Evolutionary conservation across 192 early-diverging fungal species (phyloP).

Genomic region (Haplosporangium gracile): DNA sequence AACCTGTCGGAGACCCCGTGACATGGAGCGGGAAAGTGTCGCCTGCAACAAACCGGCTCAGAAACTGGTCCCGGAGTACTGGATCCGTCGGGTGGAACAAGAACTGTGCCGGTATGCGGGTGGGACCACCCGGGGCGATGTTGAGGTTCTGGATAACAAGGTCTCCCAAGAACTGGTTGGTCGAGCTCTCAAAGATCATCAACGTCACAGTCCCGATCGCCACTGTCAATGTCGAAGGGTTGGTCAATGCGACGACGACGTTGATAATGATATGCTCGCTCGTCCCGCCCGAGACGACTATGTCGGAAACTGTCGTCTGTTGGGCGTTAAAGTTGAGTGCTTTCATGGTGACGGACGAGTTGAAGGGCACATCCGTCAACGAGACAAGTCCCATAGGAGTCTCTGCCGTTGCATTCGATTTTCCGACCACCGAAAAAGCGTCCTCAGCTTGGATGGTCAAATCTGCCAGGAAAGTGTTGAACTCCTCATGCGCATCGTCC

Average conservation of each 20-base stretch:
- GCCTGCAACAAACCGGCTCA: slow-evolving; percentile 54
- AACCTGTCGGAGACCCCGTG: neutral
- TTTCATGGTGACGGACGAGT: slow-evolving; percentile 52
- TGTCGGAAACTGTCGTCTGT: slow-evolving; percentile 50
- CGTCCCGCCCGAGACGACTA: slow-evolving; percentile 63
- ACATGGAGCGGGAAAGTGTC: neutral
- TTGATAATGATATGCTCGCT: slow-evolving; percentile 52
- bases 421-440: slow-evolving; percentile 57
- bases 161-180: slow-evolving; percentile 41
- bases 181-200: slow-evolving; percentile 55
- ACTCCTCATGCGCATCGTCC: slow-evolving; percentile 47
- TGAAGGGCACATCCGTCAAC: slow-evolving; percentile 62
- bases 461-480: slow-evolving; percentile 59
- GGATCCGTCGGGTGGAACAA: slow-evolving; percentile 55
- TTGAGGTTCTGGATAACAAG: slow-evolving; percentile 56
- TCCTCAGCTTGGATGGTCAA: slow-evolving; percentile 55
- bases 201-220: slow-evolving; percentile 44
- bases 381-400: slow-evolving; percentile 66
- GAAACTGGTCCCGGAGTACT: slow-evolving; percentile 50
- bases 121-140: slow-evolving; percentile 45
- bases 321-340: slow-evolving; percentile 63
- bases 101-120: slow-evolving; percentile 43
- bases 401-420: slow-evolving; percentile 52
- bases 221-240: slow-evolving; percentile 59
- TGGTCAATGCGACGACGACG: slow-evolving; percentile 41